Percentiles rank a stretch among this genome's conserved stretches.
Conservation (phyloP, 495 filamentous ascomycete genomes). For the Xylaria longipes region DNA sequence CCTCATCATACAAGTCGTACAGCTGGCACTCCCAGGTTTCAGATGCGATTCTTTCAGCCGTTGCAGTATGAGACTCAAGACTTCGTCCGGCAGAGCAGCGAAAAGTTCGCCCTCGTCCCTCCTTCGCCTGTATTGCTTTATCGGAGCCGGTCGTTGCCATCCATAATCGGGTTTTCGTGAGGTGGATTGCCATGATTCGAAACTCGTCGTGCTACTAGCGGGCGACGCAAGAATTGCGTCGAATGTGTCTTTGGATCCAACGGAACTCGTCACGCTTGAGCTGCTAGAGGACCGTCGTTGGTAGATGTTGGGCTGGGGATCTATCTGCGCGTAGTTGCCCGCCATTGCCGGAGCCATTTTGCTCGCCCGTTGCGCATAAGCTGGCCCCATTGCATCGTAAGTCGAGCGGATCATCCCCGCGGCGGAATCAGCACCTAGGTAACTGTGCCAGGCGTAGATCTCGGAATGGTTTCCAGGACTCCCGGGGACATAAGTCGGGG, state of each 20-base stretch:
- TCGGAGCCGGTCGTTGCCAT: constrained; percentile 48
- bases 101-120: constrained; percentile 57
- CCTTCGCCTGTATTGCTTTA: constrained; percentile 45
- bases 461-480: constrained; percentile 30
- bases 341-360: constrained; percentile 34
- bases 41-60: constrained; percentile 56
- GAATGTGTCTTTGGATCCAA: constrained; percentile 38
- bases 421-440: background rate
- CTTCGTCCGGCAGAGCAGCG: constrained; percentile 61
- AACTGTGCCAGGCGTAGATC: constrained; percentile 26
- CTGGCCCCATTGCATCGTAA: constrained; percentile 30
- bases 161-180: constrained; percentile 37
- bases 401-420: constrained; percentile 31
- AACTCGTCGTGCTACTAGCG: constrained; percentile 49
- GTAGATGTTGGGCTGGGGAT: constrained; percentile 32
- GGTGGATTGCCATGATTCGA: constrained; percentile 47
- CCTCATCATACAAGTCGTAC: constrained; percentile 79
- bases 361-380: constrained; percentile 28
- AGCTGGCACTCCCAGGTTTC: constrained; percentile 53
- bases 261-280: constrained; percentile 37
- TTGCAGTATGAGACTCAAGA: constrained; percentile 59
- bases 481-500: constrained; percentile 25
- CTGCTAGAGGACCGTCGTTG: constrained; percentile 35
- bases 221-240: constrained; percentile 40
- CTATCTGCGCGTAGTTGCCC: constrained; percentile 41